Evolutionary conservation across 2,329 filamentous ascomycete species (phyloP).

Genomic region (Fusarium cicatricum): DNA sequence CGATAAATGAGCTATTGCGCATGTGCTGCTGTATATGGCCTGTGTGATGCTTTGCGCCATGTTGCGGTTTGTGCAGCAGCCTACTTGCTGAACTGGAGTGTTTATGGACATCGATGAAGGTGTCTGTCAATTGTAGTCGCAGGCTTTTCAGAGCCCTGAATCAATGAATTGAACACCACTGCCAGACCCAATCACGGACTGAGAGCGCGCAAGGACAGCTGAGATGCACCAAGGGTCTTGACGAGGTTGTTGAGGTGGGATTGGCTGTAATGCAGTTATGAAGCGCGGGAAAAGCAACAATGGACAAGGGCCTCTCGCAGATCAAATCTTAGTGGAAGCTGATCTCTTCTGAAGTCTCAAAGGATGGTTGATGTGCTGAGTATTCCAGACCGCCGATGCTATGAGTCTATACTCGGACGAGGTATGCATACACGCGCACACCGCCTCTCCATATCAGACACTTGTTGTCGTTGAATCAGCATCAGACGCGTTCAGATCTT

Average conservation of each 20-base stretch:
- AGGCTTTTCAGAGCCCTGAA: no score
- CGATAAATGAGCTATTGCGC: no score
- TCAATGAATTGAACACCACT: no score
- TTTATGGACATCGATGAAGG: no score
- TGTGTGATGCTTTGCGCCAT: no score
- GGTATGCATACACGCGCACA: conserved; percentile 21
- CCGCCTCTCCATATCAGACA: conserved; percentile 10
- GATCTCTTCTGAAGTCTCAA: no score
- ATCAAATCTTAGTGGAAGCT: no score
- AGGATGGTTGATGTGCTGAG: no score
- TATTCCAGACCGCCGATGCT: conserved; percentile 24
- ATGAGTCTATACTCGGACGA: conserved; percentile 10
- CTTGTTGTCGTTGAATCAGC: conserved; percentile 13
- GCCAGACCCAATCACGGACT: not conserved
- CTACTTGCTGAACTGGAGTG: no score
- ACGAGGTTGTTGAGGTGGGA: not conserved
- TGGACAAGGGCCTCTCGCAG: conserved; percentile 3
- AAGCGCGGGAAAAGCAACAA: conserved; percentile 12
- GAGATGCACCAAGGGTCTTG: conserved; percentile 19
- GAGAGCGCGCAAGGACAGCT: not conserved
- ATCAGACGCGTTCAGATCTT: not conserved
- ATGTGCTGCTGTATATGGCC: no score
- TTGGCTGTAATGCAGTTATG: conserved; percentile 2
- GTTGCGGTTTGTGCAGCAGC: no score
- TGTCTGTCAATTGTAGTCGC: no score